Conservation (phyloP, 1,139 yeast genomes). For the Blastobotrys apis region DNA sequence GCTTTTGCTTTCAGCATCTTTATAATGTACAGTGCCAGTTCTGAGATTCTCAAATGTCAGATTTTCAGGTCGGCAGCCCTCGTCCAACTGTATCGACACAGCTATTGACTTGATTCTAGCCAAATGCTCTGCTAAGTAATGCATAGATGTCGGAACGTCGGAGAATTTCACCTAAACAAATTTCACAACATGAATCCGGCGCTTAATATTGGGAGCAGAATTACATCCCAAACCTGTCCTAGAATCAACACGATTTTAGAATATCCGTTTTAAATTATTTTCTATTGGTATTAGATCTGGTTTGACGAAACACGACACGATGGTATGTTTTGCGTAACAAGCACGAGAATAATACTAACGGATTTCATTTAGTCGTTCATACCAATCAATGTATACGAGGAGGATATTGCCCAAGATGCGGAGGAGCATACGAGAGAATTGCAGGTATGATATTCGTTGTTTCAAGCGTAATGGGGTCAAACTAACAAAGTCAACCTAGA, state of each 20-base stretch:
- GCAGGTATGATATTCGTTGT: slow-evolving; percentile 36
- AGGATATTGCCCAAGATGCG: slow-evolving; percentile 60
- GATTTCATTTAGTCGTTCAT: slow-evolving; percentile 77
- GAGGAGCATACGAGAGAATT: slow-evolving; percentile 87
- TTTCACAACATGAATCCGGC: too few relatives aligned
- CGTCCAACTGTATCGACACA: slow-evolving; percentile 23
- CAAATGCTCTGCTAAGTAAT: slow-evolving; percentile 34
- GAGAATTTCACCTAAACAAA: too few relatives aligned
- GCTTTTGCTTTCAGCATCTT: neutral
- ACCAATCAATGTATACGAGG: slow-evolving; percentile 75
- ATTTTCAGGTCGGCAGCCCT: slow-evolving; percentile 14
- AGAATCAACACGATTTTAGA: too few relatives aligned
- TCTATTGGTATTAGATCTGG: too few relatives aligned
- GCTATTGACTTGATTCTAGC: slow-evolving; percentile 30
- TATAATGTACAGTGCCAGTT: slow-evolving; percentile 19
- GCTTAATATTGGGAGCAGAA: too few relatives aligned
- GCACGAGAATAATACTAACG: too few relatives aligned
- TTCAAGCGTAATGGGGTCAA: neutral
- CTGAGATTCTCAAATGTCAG: slow-evolving; percentile 19
- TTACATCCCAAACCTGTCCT: too few relatives aligned
- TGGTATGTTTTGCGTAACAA: too few relatives aligned
- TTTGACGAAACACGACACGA: too few relatives aligned
- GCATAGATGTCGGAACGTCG: too few relatives aligned
- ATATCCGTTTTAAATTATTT: too few relatives aligned
- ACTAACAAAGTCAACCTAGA: slow-evolving; percentile 38